Percentiles rank a stretch among this genome's conserved stretches.
These are phyloP conservation scores for Croton laevigatus DNA, from an alignment of 441 rosid species.

Conservation along the genomic window DNA sequence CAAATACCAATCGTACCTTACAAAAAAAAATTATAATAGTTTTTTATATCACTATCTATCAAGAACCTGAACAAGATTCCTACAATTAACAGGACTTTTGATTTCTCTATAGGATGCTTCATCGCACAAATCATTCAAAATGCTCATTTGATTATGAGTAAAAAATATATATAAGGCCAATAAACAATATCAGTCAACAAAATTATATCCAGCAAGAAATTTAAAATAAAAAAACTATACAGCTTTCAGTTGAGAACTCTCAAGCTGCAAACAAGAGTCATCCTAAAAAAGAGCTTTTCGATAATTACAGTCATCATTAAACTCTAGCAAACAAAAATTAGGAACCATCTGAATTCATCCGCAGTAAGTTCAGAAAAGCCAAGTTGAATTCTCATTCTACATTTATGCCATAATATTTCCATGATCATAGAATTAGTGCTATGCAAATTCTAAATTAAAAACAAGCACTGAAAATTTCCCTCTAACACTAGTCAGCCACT, in stretches of 20 bases:
- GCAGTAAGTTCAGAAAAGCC: too few relatives aligned
- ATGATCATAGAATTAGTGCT: not conserved
- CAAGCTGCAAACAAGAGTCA: too few relatives aligned
- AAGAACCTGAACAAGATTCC: not conserved
- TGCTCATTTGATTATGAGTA: not conserved
- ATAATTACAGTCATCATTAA: too few relatives aligned
- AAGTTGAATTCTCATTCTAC: not conserved
- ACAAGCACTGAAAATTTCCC: not conserved
- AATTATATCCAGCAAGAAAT: not conserved
- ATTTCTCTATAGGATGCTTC: not conserved
- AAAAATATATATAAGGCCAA: not conserved
- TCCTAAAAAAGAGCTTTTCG: too few relatives aligned
- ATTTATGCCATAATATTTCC: not conserved
- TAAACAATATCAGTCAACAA: not conserved
- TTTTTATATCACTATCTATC: not conserved
- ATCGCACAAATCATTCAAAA: not conserved
- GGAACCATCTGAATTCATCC: too few relatives aligned
- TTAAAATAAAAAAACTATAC: not conserved
- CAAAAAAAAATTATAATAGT: not conserved
- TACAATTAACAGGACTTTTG: not conserved
- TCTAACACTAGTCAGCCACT: not conserved
- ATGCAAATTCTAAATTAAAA: not conserved
- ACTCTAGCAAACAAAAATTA: too few relatives aligned
- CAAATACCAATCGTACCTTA: not conserved
- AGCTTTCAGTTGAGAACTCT: not conserved